phyloP scores from a whole-genome alignment of 2,329 filamentous ascomycete species.

The Cladobotryum mycophilum region DNA sequence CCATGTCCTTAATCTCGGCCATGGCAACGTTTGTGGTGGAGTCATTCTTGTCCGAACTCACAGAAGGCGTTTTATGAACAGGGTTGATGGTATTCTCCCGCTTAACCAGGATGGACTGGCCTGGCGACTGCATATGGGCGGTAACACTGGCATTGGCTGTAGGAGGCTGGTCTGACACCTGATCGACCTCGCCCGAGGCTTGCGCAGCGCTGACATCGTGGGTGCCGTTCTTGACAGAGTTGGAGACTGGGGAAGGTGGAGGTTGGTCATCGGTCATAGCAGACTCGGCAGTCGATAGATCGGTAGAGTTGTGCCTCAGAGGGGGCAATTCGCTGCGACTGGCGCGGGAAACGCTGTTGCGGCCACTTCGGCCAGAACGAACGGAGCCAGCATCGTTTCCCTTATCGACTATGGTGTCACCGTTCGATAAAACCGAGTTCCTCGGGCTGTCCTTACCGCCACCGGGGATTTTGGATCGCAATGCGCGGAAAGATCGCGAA shows the following conservation, averaged over 20 bases:
- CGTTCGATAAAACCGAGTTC: slow-evolving; percentile 62
- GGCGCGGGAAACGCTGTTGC: slow-evolving; percentile 40
- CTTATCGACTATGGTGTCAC: slow-evolving; percentile 54
- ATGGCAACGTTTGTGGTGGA: slow-evolving; percentile 62
- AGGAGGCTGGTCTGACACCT: slow-evolving; percentile 86
- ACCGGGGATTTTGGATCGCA: slow-evolving; percentile 86
- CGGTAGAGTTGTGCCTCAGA: slow-evolving; percentile 36
- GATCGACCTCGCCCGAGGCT: slow-evolving; percentile 83
- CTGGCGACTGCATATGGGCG: slow-evolving; percentile 60
- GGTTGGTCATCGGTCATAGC: slow-evolving; percentile 48
- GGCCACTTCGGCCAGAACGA: slow-evolving; percentile 60
- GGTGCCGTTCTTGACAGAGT: slow-evolving; percentile 63
- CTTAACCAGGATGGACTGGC: slow-evolving; percentile 84
- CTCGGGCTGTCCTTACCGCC: slow-evolving; percentile 73
- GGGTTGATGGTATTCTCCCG: slow-evolving; percentile 66
- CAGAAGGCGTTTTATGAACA: slow-evolving; percentile 43
- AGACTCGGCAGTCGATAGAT: slow-evolving; percentile 35
- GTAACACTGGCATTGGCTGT: slow-evolving; percentile 55
- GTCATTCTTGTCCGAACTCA: slow-evolving; percentile 38
- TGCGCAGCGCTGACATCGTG: slow-evolving; percentile 77
- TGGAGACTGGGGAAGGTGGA: slow-evolving; percentile 84
- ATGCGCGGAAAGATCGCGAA: slow-evolving; percentile 73
- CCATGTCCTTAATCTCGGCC: slow-evolving; percentile 83
- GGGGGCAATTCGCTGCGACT: slow-evolving; percentile 40
- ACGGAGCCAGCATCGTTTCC: slow-evolving; percentile 65